Evolutionary conservation across 2,329 filamentous ascomycete species (phyloP).

Genomic region (Daldinia sp.): DNA sequence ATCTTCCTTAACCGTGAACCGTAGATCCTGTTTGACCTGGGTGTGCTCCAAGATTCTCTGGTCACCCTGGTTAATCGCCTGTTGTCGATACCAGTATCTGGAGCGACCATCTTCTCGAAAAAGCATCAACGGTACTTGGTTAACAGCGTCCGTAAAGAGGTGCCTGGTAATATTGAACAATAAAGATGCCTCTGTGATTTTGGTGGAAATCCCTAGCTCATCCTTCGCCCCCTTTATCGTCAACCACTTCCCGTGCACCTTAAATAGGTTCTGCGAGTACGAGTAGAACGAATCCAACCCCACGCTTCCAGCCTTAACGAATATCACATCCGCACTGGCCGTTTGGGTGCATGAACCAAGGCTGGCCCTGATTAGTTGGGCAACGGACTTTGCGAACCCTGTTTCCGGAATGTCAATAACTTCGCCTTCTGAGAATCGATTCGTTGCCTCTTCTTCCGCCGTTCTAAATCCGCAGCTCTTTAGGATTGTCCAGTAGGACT

Average conservation of each 20-base stretch:
- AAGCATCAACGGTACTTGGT: conserved; percentile 1
- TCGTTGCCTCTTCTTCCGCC: not conserved
- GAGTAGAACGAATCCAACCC: not conserved
- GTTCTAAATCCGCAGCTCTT: not conserved
- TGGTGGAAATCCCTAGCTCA: conserved; percentile 4
- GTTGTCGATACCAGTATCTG: conserved; percentile 2
- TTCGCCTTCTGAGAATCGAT: not conserved
- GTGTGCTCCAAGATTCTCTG: conserved; percentile 16
- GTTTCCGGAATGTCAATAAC: not conserved
- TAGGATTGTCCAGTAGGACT: not conserved
- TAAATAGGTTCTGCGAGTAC: not conserved
- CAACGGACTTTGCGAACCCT: not conserved
- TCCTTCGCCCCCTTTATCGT: not conserved
- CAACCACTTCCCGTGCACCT: conserved; percentile 29
- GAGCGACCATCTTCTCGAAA: not conserved
- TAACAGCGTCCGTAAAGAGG: conserved; percentile 17
- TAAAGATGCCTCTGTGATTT: not conserved
- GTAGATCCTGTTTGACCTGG: conserved; percentile 3
- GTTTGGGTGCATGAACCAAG: not conserved
- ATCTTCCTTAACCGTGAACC: not conserved
- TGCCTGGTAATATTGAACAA: conserved; percentile 1
- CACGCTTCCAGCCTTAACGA: not conserved
- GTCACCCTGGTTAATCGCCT: conserved; percentile 5
- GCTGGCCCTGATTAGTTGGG: not conserved
- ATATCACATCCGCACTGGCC: not conserved